Evolutionary conservation across 345 rosid genomes (phyloP).

Genomic region (Clausena lansium): DNA sequence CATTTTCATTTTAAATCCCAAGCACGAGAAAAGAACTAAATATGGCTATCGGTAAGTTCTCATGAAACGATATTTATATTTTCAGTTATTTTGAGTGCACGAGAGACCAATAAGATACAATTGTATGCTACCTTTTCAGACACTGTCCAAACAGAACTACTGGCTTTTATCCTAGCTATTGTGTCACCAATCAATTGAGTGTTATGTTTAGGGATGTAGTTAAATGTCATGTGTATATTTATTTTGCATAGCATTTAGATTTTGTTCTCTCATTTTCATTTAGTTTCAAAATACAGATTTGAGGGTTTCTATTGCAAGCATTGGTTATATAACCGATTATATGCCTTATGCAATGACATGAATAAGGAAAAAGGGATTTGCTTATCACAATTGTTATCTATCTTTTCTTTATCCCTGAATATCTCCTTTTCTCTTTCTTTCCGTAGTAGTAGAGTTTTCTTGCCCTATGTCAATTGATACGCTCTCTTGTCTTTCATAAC

Average conservation of each 20-base stretch:
- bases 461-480: neutral
- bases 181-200: neutral
- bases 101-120: neutral
- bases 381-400: neutral
- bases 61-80: neutral
- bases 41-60: conserved; percentile 85
- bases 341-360: neutral
- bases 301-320: neutral
- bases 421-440: neutral
- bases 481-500: neutral
- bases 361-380: neutral
- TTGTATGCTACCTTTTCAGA: neutral
- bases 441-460: neutral
- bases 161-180: conserved; percentile 1
- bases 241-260: neutral
- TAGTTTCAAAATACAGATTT: neutral
- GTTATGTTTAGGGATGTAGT: neutral
- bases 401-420: neutral
- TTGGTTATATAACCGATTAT: neutral
- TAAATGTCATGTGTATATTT: too few relatives aligned
- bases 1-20: conserved; percentile 83
- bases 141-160: neutral
- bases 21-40: conserved; percentile 50
- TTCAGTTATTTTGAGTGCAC: neutral
- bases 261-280: neutral